Evolutionary conservation across 306 rosid species (phyloP), one percentile per base, ranked within the genome.

Genomic region (Vachellia collinsii): DNA sequence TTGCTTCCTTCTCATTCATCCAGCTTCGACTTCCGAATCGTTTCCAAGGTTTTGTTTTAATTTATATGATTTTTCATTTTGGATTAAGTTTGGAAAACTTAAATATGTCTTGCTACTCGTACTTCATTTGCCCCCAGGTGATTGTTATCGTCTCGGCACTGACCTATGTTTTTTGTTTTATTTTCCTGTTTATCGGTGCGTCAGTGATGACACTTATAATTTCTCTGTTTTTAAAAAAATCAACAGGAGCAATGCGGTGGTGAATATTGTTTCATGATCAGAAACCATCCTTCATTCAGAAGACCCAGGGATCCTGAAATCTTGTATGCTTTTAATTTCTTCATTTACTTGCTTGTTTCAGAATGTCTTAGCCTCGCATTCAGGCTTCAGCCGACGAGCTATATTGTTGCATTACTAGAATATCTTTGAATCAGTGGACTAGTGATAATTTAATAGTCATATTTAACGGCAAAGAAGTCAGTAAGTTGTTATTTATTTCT

Each of bases 1-100:
- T 69, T 90, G 36, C 88, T 92, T 37, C 97, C 97, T 54, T 88
- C 92, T 6, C 94, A 92, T 58, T 78, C 89, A 48, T 87, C 91
- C 82, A 79, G 85, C 86, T 90, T 94, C 84, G 86, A 86, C 22
- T 92, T 94, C 54, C 88, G 73, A 59, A 89, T 92, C 23, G 54
- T 89, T 80, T 83, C 97, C 41, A 94, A 88, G 93, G 96, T 78
- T 66, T 54, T 78, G 62, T 54, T 64, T 54, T 4, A 1, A 3
- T 46, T 25, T 62, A 8, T 10, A 7, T 17, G 38, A 1, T 41
- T 6, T 73, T 23, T 37, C 54, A 1, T 59, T 50, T 13, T 16
- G 14, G 20, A 43, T 34, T 53, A 61, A 73, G 36, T 20, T 25
- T 59, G 16, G 19, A 4, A 23, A 58, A 29, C 8, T 1, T 46